Base-by-base conservation (phyloP, 768 basidiomycete species). In the Agrocybe pediades region DNA sequence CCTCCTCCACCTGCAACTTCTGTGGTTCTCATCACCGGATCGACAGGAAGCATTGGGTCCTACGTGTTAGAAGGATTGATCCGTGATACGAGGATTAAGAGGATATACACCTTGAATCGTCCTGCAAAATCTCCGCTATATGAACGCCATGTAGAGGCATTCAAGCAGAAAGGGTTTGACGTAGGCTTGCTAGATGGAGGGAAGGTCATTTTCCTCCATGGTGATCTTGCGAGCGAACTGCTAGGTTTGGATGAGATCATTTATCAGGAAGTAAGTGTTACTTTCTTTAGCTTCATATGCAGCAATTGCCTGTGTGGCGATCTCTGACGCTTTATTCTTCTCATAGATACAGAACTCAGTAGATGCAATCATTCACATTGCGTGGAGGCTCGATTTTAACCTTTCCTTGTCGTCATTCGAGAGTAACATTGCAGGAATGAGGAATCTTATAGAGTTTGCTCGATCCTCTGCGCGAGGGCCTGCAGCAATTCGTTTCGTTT, bases 301-400 rank as follows among this genome's bases (percentile, higher is more conserved):
- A 24, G n/a, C 1, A 36, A n/a, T 16, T 13, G 17, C 19, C 13
- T 45, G 11, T 23, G 24, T 17, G 41, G 13, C 21, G 23, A 25
- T 21, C 20, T 33, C 16, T 9, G 29, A 6, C 17, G 47, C 47
- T 43, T 4, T 23, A 2, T 41, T 9, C 24, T 8, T 25, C 13
- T 6, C 27, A 1, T 43, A 73, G 69, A 52, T 76, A 15, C 61
- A 60, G 11, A 26, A 60, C 24, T 61, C 60, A 6, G 63, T 74
- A 2, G 76, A 68, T 0, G 49, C 60, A 11, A 71, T 81, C 54
- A 69, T 80, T 7, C 77, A 80, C 49, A 74, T 68, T 44, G 77
- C 78, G 1, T 81, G 80, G 80, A 68, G 64, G 17, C 63, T 81
- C 13, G 73, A 81, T 41, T 80, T 81, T 58, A 81, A 80, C 47